Base-by-base conservation (phyloP, 2,329 filamentous ascomycete species). In the Fusarium miscanthi region DNA sequence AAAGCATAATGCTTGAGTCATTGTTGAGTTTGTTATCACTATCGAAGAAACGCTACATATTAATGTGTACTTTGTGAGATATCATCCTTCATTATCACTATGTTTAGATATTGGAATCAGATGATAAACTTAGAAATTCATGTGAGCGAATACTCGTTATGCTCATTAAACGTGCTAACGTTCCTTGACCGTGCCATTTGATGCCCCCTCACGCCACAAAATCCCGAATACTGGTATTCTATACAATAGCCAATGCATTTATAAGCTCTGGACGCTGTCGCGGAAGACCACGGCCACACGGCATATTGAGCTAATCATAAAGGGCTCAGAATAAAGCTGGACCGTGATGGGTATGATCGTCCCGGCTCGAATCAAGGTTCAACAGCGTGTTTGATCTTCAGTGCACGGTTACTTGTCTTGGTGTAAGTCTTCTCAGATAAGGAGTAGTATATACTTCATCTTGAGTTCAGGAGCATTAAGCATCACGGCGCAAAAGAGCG, bases 401-500 rank as follows among this genome's bases (percentile, higher is more conserved):
- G 33, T 38, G 49, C 23, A 38, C 23, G 33, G 49, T 40, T 9
- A 53, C 13, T 38, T 27, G 13, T 27, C 16, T 5, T 27, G 25
- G 23, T 38, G 23, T 38, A 12, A 21, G 25, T 25, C 3, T n/a
- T 52, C 6, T 37, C 7, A 38, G 21, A 19, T 12, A 17, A 17
- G 23, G 23, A 53, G 49, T 53, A 40, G 23, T 33, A 38, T 23
- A 53, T 27, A n/a, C 23, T 38, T 38, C 12, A 38, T 38, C 13
- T 53, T 16, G 25, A 53, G 10, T 53, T 9, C 12, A 38, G 38
- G 23, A n/a, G 49, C 33, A 40, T 53, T 23, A 40, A 38, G 11
- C 33, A 53, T 16, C 49, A 40, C 49, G 33, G 49, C 33, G 49
- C 23, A 38, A 53, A 38, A 53, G 31, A 53, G 33, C 49, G 23